Evolutionary conservation across 2,329 filamentous ascomycete genomes (phyloP).

Genomic region (Paecilomyces fulvus): DNA sequence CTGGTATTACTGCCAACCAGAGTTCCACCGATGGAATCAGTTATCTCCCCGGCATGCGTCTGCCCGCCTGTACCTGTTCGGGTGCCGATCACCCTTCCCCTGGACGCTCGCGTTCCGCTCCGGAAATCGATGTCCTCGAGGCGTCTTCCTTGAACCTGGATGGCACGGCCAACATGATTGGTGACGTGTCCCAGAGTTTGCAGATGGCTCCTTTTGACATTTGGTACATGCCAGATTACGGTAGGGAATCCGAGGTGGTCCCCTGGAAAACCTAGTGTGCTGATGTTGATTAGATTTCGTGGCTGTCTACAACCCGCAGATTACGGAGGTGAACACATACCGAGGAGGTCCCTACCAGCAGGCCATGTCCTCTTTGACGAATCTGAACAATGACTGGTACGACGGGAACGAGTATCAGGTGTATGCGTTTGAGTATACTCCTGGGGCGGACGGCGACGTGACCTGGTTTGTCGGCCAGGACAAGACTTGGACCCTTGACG

Average conservation of each 20-base stretch:
- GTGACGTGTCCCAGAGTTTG: slow-evolving; percentile 57
- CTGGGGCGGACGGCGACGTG: slow-evolving; percentile 52
- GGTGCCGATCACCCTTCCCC: slow-evolving; percentile 57
- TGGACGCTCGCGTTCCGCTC: slow-evolving; percentile 57
- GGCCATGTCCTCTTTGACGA: slow-evolving; percentile 53
- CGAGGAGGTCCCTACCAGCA: slow-evolving; percentile 56
- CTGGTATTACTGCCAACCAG: slow-evolving; percentile 64
- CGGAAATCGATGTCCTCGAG: slow-evolving; percentile 66
- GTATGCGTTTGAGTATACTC: slow-evolving; percentile 56
- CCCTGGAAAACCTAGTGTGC: background rate
- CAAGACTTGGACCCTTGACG: slow-evolving; percentile 57
- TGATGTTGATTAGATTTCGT: slow-evolving; percentile 42
- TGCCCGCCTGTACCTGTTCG: slow-evolving; percentile 59
- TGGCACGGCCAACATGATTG: slow-evolving; percentile 42
- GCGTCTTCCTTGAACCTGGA: slow-evolving; percentile 51
- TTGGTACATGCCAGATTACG: slow-evolving; percentile 57
- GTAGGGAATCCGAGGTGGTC: slow-evolving; percentile 17
- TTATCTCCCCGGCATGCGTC: slow-evolving; percentile 59
- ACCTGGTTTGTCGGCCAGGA: slow-evolving; percentile 61
- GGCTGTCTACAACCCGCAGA: slow-evolving; percentile 53
- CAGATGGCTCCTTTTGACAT: slow-evolving; percentile 63
- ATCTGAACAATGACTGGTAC: slow-evolving; percentile 59
- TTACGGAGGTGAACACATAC: slow-evolving; percentile 53
- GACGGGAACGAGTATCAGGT: slow-evolving; percentile 55
- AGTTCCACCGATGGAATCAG: slow-evolving; percentile 59